These are phyloP conservation scores for Austroboletus eburneus DNA, from an alignment of 768 basidiomycete species.

Conservation along the genomic window DNA sequence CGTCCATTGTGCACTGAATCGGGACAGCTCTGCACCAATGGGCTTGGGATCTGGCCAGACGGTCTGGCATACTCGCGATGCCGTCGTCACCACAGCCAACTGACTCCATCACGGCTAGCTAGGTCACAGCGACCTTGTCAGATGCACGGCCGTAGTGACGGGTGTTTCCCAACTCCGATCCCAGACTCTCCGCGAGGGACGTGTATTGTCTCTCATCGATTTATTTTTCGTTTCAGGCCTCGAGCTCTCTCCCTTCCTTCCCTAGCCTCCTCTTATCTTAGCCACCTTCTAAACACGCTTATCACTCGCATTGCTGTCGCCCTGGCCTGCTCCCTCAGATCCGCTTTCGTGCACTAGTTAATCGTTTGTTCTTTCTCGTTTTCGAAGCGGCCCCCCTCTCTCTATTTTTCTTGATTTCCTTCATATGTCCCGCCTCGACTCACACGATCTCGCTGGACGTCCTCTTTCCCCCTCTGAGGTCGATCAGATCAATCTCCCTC, in stretches of 20 bases:
- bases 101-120: not conserved
- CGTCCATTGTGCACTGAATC: slow-evolving; percentile 25
- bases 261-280: slow-evolving; percentile 27
- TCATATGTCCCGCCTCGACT: slow-evolving; percentile 43
- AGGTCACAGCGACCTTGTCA: slow-evolving; percentile 16
- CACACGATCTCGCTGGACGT: slow-evolving; percentile 30
- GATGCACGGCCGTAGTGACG: slow-evolving; percentile 17
- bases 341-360: slow-evolving; percentile 32
- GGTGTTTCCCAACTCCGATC: slow-evolving; percentile 31
- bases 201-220: slow-evolving; percentile 24
- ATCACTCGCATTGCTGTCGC: slow-evolving; percentile 33
- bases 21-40: slow-evolving; percentile 7
- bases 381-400: slow-evolving; percentile 17
- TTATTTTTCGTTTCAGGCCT: slow-evolving; percentile 26
- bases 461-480: slow-evolving; percentile 24
- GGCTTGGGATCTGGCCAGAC: not conserved
- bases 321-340: slow-evolving; percentile 14
- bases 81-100: not conserved
- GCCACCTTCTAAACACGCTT: slow-evolving; percentile 28
- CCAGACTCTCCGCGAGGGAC: slow-evolving; percentile 29
- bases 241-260: slow-evolving; percentile 11
- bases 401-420: slow-evolving; percentile 2
- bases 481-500: slow-evolving; percentile 22
- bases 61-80: slow-evolving; percentile 1
- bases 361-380: slow-evolving; percentile 26